Conservation (phyloP, 2,329 filamentous ascomycete genomes). For the Pseudogymnoascus sp. region DNA sequence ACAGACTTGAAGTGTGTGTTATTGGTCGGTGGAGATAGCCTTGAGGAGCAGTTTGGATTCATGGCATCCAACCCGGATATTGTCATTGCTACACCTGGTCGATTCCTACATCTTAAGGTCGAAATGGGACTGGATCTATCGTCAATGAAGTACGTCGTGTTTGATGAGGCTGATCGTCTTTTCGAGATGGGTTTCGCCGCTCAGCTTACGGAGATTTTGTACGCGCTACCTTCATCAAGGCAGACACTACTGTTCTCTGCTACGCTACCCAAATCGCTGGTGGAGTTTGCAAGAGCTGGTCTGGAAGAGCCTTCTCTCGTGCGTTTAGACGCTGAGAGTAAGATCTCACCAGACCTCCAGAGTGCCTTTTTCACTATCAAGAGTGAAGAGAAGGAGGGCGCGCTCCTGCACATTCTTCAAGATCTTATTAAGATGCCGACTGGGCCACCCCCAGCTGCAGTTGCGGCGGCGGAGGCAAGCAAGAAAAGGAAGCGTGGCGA, state of each 20-base stretch:
- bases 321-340: constrained; percentile 86
- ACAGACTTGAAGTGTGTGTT: constrained; percentile 88
- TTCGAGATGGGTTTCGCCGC: constrained; percentile 99
- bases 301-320: constrained; percentile 87
- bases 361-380: constrained; percentile 94
- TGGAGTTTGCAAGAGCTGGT: constrained; percentile 91
- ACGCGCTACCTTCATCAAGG: constrained; percentile 72
- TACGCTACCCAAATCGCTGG: constrained; percentile 84
- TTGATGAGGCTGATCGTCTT: constrained; percentile 91
- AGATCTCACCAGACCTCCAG: constrained; percentile 91
- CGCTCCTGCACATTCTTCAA: constrained; percentile 77
- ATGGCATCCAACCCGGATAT: constrained; percentile 96
- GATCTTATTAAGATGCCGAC: constrained; percentile 88
- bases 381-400: constrained; percentile 86
- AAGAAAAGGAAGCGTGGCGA: constrained; percentile 67
- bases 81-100: constrained; percentile 90
- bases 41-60: constrained; percentile 88
- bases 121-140: constrained; percentile 92
- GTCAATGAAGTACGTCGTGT: constrained; percentile 88
- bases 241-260: constrained; percentile 95
- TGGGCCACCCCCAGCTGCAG: constrained; percentile 49
- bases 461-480: constrained; percentile 26
- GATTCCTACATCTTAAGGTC: constrained; percentile 92
- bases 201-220: constrained; percentile 86
- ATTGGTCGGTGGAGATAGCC: constrained; percentile 86